Base-by-base conservation (phyloP, 768 basidiomycete genomes). In the Lactarius vividus region DNA sequence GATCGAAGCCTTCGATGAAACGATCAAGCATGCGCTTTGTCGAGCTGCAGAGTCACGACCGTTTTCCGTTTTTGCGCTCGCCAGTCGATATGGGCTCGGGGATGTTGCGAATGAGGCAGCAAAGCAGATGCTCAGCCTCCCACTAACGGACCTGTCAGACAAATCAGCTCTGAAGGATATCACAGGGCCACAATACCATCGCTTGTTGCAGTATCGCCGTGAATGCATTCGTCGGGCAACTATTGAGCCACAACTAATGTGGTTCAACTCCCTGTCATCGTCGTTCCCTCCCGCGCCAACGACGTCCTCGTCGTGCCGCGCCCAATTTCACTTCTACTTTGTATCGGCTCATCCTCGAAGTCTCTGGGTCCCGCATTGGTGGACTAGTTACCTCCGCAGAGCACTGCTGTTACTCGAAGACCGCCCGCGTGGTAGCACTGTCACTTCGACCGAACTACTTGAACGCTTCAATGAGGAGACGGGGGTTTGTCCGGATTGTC, bases 281-380 rank as follows among this genome's bases (percentile, higher is more conserved):
- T n/a, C 63, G 4, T 59, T 15, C 20, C 55, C 63, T 1, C 31
- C 64, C n/a, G n/a, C 63, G 6, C 67, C 67, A 11, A 61, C 20
- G 15, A 68, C 67, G 4, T 29, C 67, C 2, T 6, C 20, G 23
- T 68, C 63, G 35, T 68, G 67, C 23, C 67, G 67, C 6, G 33
- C 63, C 15, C 67, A 68, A 53, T 65, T 65, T 23, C 64, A 68
- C 59, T 68, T 68, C 29, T 68, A 57, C 40, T 67, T 65, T 33
- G 44, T 64, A 37, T 64, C 67, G 52, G 55, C 55, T 9, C 59
- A 58, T 6, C 66, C 66, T 26, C 63, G 58, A 60, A 67, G 42
- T 39, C 63, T 68, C 35, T 68, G 67, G 67, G 67, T 68, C 20
- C 67, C 67, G 28, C 59, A 65, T 57, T 68, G 67, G 67, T 68